A percentile compares a stretch with the other conserved stretches of the same genome.
phyloP scores from a whole-genome alignment of 2,329 filamentous ascomycete species.

The Colletotrichum acutatum region DNA sequence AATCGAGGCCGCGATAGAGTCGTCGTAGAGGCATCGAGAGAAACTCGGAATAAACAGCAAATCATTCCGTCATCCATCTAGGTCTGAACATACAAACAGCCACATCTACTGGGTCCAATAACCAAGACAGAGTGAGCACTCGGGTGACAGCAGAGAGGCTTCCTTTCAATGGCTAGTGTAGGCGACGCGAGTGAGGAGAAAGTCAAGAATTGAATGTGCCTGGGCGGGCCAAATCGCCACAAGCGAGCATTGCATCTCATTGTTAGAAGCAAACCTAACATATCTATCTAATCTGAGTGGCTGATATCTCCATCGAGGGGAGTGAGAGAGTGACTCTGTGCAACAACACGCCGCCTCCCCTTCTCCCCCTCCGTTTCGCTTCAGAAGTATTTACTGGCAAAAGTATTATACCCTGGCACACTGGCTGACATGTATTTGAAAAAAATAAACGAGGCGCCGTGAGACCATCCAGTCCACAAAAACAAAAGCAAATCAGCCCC shows the following conservation, averaged over 20 bases:
- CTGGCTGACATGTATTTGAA: neutral
- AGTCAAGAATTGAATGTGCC: neutral
- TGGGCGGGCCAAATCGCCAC: slow-evolving; percentile 15
- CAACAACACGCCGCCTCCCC: neutral
- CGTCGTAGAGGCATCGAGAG: no score
- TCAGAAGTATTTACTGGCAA: slow-evolving; percentile 19
- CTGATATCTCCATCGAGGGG: slow-evolving; percentile 7
- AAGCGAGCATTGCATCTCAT: neutral
- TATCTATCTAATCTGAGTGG: slow-evolving; percentile 29
- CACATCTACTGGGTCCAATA: no score
- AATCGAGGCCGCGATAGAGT: no score
- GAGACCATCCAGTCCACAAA: neutral
- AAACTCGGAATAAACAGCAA: no score
- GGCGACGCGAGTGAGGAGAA: neutral
- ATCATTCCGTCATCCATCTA: no score
- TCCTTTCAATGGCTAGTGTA: no score
- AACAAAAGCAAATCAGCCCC: neutral
- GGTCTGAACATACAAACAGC: neutral
- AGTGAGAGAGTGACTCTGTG: neutral
- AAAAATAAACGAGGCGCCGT: neutral
- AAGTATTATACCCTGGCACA: slow-evolving; percentile 13
- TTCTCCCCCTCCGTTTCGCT: neutral
- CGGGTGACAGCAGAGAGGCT: no score
- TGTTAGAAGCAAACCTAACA: neutral
- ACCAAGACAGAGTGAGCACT: no score